phyloP scores from a whole-genome alignment of 768 basidiomycete genomes.

The Boletus coccyginus region DNA sequence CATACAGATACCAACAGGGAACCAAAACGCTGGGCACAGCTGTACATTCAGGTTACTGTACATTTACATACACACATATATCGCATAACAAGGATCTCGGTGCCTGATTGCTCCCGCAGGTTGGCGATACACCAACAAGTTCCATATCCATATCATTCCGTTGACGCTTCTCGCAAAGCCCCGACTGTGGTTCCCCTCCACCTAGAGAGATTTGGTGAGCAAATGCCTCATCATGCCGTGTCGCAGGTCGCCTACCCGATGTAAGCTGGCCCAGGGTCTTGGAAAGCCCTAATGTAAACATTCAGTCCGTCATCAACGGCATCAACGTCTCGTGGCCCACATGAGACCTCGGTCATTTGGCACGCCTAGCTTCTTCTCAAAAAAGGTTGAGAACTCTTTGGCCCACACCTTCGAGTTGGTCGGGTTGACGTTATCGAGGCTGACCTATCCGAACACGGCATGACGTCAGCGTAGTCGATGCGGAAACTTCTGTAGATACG shows the following conservation, averaged over 20 bases:
- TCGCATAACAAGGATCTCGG: background rate
- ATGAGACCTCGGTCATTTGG: slow-evolving; percentile 58
- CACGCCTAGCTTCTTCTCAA: slow-evolving; percentile 52
- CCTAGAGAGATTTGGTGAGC: slow-evolving; percentile 2
- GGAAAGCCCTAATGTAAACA: slow-evolving; percentile 18
- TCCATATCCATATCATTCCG: background rate
- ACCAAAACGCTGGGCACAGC: too few species aligned
- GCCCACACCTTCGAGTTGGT: slow-evolving; percentile 51
- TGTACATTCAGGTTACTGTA: background rate
- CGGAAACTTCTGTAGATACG: slow-evolving; percentile 22
- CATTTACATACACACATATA: background rate
- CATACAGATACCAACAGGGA: too few species aligned
- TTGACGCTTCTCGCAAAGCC: slow-evolving; percentile 1
- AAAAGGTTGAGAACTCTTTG: slow-evolving; percentile 51
- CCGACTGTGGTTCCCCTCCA: slow-evolving; percentile 13
- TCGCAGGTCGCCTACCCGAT: slow-evolving; percentile 18
- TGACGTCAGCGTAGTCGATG: background rate
- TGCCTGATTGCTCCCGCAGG: background rate
- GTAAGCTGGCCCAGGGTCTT: slow-evolving; percentile 25
- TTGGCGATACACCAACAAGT: background rate
- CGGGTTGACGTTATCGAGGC: slow-evolving; percentile 53
- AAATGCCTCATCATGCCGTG: background rate
- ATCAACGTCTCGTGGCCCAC: slow-evolving; percentile 27
- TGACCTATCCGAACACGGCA: slow-evolving; percentile 41
- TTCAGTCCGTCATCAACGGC: background rate